Conservation (phyloP, 2,329 filamentous ascomycete genomes). For the Alternaria triticina region DNA sequence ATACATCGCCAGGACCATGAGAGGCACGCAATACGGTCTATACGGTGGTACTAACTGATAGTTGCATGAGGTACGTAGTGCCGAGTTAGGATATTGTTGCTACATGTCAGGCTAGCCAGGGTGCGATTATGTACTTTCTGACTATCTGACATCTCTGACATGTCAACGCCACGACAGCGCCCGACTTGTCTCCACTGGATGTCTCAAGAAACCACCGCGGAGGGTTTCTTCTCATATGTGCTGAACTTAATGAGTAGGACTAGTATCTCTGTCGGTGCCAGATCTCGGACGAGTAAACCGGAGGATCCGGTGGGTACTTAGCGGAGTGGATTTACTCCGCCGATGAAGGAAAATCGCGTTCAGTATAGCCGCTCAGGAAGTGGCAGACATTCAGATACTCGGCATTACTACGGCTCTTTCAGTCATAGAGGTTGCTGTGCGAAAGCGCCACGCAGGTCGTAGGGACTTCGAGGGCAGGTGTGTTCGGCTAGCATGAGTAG, state of each 20-base stretch:
- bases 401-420: background rate
- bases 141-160: conserved; percentile 7
- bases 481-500: background rate
- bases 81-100: background rate
- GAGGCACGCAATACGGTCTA: background rate
- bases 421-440: background rate
- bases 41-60: background rate
- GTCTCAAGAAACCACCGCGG: background rate
- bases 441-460: background rate
- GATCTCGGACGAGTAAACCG: background rate
- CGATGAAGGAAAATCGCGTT: background rate
- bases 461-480: background rate
- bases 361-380: background rate
- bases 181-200: background rate
- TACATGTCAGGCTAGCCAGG: background rate
- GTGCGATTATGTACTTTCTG: background rate
- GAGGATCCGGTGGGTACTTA: background rate
- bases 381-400: background rate
- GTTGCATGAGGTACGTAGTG: background rate
- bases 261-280: background rate
- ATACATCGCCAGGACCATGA: background rate
- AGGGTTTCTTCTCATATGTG: background rate
- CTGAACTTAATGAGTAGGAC: background rate
- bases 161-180: background rate
- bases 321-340: background rate